Conservation (phyloP, 2,329 filamentous ascomycete genomes). For the Leptosphaerulina australis region DNA sequence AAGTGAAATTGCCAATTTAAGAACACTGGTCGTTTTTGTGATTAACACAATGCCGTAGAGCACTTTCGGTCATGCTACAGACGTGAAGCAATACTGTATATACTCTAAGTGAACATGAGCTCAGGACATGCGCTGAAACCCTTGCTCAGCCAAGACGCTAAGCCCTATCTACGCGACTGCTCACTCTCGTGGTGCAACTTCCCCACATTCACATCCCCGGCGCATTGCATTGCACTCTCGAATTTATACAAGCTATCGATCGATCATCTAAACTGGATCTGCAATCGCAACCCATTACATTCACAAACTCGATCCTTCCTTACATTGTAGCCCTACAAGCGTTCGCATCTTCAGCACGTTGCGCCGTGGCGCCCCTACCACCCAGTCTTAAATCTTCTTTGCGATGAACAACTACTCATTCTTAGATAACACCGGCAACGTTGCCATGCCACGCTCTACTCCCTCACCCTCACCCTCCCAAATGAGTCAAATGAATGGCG, state of each 20-base stretch:
- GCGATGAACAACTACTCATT: conserved; percentile 49
- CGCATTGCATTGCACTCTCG: background rate
- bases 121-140: background rate
- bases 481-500: conserved; percentile 38
- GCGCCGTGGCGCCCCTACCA: conserved; percentile 17
- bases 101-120: background rate
- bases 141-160: conserved; percentile 7
- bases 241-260: no score
- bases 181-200: conserved; percentile 16
- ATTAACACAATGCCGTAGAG: background rate
- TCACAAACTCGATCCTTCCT: background rate
- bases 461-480: conserved; percentile 42
- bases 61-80: background rate
- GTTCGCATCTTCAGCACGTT: conserved; percentile 16
- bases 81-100: background rate
- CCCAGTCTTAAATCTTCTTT: conserved; percentile 7
- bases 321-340: conserved; percentile 10
- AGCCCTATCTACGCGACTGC: conserved; percentile 7
- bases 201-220: conserved; percentile 7
- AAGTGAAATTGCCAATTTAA: background rate
- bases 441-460: conserved; percentile 38
- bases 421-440: conserved; percentile 37
- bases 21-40: background rate
- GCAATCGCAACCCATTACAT: background rate
- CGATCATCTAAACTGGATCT: background rate